phyloP scores from a whole-genome alignment of 2,329 filamentous ascomycete genomes.

The Rhytidhysteron rufulum region DNA sequence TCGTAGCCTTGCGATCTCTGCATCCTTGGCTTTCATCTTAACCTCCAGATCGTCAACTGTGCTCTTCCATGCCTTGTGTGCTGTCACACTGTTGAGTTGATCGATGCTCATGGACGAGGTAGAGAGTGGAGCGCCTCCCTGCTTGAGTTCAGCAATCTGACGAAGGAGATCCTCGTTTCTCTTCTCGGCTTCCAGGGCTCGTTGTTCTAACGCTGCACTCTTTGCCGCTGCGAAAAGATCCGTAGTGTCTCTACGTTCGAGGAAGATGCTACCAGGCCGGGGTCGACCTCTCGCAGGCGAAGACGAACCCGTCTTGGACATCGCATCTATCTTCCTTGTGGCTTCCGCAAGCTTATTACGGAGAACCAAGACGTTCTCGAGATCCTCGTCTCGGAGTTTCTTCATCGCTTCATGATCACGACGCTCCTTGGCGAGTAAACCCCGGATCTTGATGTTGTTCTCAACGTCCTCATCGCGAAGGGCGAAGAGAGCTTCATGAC shows the following conservation, averaged over 20 bases:
- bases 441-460: constrained; percentile 42
- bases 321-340: constrained; percentile 31
- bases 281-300: constrained; percentile 15
- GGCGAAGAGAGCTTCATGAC: constrained; percentile 39
- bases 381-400: constrained; percentile 40
- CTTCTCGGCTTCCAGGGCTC: constrained; percentile 40
- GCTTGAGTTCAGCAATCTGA: constrained; percentile 26
- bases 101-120: constrained; percentile 18
- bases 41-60: constrained; percentile 25
- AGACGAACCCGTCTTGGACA: constrained; percentile 10
- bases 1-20: constrained; percentile 20
- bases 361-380: constrained; percentile 37
- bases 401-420: constrained; percentile 38
- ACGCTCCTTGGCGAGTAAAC: constrained; percentile 36
- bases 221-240: constrained; percentile 42
- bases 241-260: constrained; percentile 29
- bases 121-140: constrained; percentile 12
- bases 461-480: constrained; percentile 42
- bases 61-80: constrained; percentile 34
- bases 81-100: constrained; percentile 29
- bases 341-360: constrained; percentile 39
- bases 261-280: constrained; percentile 24
- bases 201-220: constrained; percentile 40
- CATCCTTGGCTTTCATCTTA: constrained; percentile 28
- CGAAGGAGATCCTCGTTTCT: constrained; percentile 33